Percentiles rank a stretch among this genome's conserved stretches.
Conservation (phyloP, 2,329 filamentous ascomycete species). For the Tolypocladium sp. region DNA sequence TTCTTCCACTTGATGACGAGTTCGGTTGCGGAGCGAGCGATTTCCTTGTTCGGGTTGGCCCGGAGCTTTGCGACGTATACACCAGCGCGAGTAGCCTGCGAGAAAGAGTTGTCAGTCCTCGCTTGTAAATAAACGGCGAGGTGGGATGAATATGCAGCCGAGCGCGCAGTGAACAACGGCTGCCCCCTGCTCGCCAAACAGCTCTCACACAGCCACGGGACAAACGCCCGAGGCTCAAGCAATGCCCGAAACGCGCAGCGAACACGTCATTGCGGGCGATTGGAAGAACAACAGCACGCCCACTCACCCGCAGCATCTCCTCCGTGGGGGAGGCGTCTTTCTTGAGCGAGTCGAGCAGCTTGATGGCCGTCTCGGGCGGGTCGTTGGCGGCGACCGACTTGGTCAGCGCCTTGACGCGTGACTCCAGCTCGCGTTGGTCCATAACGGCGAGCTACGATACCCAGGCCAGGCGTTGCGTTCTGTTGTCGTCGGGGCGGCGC, state of each 20-base stretch:
- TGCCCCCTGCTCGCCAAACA: background rate
- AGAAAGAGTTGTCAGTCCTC: background rate
- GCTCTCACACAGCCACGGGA: background rate
- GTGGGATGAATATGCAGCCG: background rate
- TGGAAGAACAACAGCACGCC: background rate
- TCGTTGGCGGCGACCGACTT: slow-evolving; percentile 73
- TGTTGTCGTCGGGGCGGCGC: background rate
- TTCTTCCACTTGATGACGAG: slow-evolving; percentile 85
- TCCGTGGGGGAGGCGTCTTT: slow-evolving; percentile 77
- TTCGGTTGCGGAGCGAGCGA: slow-evolving; percentile 67
- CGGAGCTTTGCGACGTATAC: slow-evolving; percentile 77
- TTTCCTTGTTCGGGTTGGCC: slow-evolving; percentile 70
- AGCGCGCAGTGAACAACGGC: background rate
- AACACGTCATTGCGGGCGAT: background rate
- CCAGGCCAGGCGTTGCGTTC: background rate
- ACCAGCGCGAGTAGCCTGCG: slow-evolving; percentile 75
- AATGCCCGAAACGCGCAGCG: background rate
- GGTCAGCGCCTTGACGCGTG: slow-evolving; percentile 67
- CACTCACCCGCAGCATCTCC: slow-evolving; percentile 70
- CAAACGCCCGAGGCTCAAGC: background rate
- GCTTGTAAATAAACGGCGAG: background rate
- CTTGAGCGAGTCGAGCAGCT: slow-evolving; percentile 69
- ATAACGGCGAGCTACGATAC: slow-evolving; percentile 30
- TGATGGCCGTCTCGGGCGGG: slow-evolving; percentile 60
- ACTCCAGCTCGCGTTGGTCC: slow-evolving; percentile 74